Base-by-base conservation (phyloP, 2,329 filamentous ascomycete genomes). In the Monilinia polystroma region DNA sequence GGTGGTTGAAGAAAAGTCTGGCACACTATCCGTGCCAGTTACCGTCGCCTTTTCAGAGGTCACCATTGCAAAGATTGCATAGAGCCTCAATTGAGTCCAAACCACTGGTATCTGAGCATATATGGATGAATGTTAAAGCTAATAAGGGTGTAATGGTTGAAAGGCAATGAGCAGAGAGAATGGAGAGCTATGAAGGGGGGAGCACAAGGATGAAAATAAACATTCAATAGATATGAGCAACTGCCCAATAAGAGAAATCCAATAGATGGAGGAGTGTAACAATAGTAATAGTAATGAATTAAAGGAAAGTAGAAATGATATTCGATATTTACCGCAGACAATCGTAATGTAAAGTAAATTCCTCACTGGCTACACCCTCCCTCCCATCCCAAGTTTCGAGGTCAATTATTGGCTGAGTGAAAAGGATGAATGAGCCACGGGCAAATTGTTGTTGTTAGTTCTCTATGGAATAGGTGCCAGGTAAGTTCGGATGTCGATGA, bases 41-140 rank as follows among this genome's bases (percentile, higher is more conserved):
- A 70, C 70, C 20, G 70, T 73, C 16, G 73, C 70, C 45, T 69
- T 73, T 59, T 71, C 67, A 35, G 67, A 70, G 35, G 68, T 68
- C 23, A 69, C 66, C 71, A 74, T 75, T 29, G 53, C 52, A 16
- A 16, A n/a, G 11, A 53, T 41, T 12, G 43, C 64, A 66, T 66
- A 14, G 18, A 66, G 43, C 26, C 35, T 18, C 32, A 5, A 23
- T 35, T 3, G 14, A 45, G 26, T 43, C 26, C 11, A 14, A 63
- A 29, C 47, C 23, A 47, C 32, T 63, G n/a, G 26, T 66, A 29
- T n/a, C 23, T 12, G 18, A 53, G 35, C n/a, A 60, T 52, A 45
- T 53, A 41, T n/a, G 20, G 29, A 53, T 32, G 18, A 45, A 53
- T 32, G 18, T 18, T 12, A 23, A 26, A 51, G 7, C 32, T 35